Conservation (phyloP, 1,284 basidiomycete species). For the Clitocybe nebularis region DNA sequence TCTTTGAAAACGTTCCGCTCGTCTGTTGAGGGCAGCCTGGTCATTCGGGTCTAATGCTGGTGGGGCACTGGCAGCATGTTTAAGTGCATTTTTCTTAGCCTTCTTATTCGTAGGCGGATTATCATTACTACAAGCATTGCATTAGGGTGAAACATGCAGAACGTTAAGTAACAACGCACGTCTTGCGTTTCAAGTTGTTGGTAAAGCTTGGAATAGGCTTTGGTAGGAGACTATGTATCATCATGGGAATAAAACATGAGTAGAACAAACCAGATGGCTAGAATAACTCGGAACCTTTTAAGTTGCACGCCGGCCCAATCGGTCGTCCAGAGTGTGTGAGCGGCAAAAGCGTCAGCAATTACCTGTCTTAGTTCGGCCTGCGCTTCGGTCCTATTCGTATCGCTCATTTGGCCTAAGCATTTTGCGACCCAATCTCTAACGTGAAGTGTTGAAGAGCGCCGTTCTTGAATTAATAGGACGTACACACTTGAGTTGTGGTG, state of each 20-base stretch:
- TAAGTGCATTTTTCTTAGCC: conserved; percentile 57
- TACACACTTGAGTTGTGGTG: conserved; percentile 56
- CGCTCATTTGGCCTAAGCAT: conserved; percentile 79
- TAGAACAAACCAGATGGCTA: conserved; percentile 16
- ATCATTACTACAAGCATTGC: conserved; percentile 32
- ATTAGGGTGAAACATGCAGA: conserved; percentile 1
- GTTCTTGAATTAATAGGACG: neutral
- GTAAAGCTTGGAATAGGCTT: conserved; percentile 46
- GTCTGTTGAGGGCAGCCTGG: conserved; percentile 59
- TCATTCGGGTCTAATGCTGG: conserved; percentile 55
- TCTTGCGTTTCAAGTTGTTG: conserved; percentile 64
- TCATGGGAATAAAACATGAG: conserved; percentile 19
- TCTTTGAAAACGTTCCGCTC: conserved; percentile 75
- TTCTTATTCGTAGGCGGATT: conserved; percentile 52
- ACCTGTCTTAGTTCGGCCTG: conserved; percentile 82
- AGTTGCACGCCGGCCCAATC: conserved; percentile 84
- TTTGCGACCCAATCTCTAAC: conserved; percentile 80
- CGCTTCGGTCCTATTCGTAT: conserved; percentile 69
- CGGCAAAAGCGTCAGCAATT: conserved; percentile 78
- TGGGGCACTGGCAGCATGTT: conserved; percentile 34
- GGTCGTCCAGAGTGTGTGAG: conserved; percentile 81
- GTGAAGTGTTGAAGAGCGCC: conserved; percentile 2
- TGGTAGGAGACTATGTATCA: conserved; percentile 52
- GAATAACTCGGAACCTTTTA: conserved; percentile 51
- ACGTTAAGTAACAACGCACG: conserved; percentile 32